phyloP scores from a whole-genome alignment of 2,329 filamentous ascomycete genomes.

The Paecilomyces sp. region DNA sequence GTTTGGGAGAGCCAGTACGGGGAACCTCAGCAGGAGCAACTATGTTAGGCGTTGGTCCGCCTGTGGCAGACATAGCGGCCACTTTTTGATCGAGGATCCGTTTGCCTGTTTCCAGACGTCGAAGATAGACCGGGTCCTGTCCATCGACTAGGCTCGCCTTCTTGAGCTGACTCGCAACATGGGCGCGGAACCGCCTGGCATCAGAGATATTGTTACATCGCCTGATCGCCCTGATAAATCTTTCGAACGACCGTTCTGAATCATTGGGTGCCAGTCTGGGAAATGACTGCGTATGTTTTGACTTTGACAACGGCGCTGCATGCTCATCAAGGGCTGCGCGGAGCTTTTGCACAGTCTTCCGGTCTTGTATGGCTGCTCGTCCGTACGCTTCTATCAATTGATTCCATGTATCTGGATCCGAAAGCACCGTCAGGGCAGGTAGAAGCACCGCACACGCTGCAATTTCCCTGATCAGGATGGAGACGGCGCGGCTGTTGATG shows the following conservation, averaged over 20 bases:
- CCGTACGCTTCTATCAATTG: slow-evolving; percentile 87
- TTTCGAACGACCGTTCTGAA: slow-evolving; percentile 86
- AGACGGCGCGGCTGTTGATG: slow-evolving; percentile 72
- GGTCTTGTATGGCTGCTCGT: slow-evolving; percentile 81
- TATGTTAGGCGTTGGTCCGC: slow-evolving; percentile 36
- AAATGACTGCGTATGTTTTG: slow-evolving; percentile 59
- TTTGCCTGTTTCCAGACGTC: slow-evolving; percentile 86
- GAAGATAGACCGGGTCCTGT: slow-evolving; percentile 79
- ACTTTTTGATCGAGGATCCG: slow-evolving; percentile 83
- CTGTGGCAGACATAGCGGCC: slow-evolving; percentile 65
- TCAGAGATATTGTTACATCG: slow-evolving; percentile 89
- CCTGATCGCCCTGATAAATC: slow-evolving; percentile 82
- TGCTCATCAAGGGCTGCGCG: slow-evolving; percentile 90
- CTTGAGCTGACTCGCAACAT: slow-evolving; percentile 86
- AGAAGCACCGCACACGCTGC: slow-evolving; percentile 86
- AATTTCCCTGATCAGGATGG: slow-evolving; percentile 76
- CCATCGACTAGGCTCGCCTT: slow-evolving; percentile 70
- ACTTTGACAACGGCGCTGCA: slow-evolving; percentile 69
- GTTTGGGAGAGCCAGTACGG: slow-evolving; percentile 45
- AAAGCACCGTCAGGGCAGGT: slow-evolving; percentile 70
- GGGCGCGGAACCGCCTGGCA: slow-evolving; percentile 82
- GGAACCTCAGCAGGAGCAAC: slow-evolving; percentile 22
- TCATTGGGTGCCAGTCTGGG: slow-evolving; percentile 76
- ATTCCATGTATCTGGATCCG: slow-evolving; percentile 96
- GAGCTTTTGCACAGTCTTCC: slow-evolving; percentile 87